Evolutionary conservation across 257 asterid species (phyloP), one percentile per base, ranked within the genome.

Genomic region (Cynanchum wilfordii): DNA sequence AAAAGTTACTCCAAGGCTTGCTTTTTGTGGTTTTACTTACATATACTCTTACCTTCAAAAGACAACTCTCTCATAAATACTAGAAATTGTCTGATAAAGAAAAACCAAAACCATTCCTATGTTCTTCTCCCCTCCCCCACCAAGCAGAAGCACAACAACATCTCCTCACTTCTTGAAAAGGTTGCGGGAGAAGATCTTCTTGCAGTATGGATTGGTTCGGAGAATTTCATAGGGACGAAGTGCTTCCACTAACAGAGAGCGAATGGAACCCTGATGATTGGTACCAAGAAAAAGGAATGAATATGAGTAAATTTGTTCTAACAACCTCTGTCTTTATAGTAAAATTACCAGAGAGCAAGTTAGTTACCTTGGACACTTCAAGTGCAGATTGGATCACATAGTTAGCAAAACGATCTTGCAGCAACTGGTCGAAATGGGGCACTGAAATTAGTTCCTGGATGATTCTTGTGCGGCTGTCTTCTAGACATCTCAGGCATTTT

Each of bases 361-460:
- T 72, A 56, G 38, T 51, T 38, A 81, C 87, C 88, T 81, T 77
- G 40, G 84, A 68, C 47, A 81, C 77, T 24, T 82, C 73, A 29
- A 85, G 83, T 36, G 89, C 89, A 19, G 86, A 74, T 63, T 83
- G 87, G 65, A 82, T 69, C 29, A 83, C 87, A 67, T 83, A 85
- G 75, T 83, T 85, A 9, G 86, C 89, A 22, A 58, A 82, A 20
- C 85, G 87, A 73, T 85, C 80, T 49, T 83, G 89, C 52, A 85
- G 72, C 72, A 83, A 42, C 50, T 33, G 82, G 29, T 79, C 84
- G 19, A 83, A 85, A 6, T 71, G 81, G 38, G 78, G 81, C 24
- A 73, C 79, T 10, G 80, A 72, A 29, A 78, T 59, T 17, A 85
- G 33, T 69, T 85, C 85, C 10, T 52, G 65, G 64, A 80, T 75